Percentiles rank a stretch among this genome's conserved stretches.
Conservation (phyloP, 1,139 yeast genomes). For the Debaryomyces psychrophilus region DNA sequence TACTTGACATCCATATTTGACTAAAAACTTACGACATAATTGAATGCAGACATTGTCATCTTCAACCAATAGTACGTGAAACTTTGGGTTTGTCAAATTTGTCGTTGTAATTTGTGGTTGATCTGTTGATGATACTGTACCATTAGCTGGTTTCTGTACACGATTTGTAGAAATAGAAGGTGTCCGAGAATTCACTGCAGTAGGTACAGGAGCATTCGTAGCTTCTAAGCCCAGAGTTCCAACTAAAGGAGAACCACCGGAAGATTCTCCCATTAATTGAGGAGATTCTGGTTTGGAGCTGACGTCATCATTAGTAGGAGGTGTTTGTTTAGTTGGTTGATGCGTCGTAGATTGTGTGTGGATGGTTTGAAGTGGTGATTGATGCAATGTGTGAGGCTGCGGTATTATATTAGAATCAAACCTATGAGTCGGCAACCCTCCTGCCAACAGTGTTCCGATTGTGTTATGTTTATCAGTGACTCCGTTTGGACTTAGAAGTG, state of each 20-base stretch:
- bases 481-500: conserved; percentile 14
- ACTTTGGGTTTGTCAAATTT: conserved; percentile 45
- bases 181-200: conserved; percentile 11
- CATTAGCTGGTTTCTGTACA: conserved; percentile 3
- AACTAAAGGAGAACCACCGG: conserved; percentile 8
- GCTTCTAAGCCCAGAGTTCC: conserved; percentile 2
- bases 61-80: conserved; percentile 80
- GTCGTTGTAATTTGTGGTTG: conserved; percentile 29
- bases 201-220: conserved; percentile 5
- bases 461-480: conserved; percentile 7
- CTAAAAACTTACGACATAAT: conserved; percentile 73
- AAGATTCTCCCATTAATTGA: conserved; percentile 1
- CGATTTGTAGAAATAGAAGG: conserved; percentile 9
- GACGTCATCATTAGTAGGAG: conserved; percentile 10
- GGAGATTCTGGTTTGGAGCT: conserved; percentile 12
- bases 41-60: conserved; percentile 86
- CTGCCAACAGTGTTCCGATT: not conserved
- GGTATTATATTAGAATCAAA: conserved; percentile 2
- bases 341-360: not conserved
- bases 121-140: not conserved
- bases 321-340: conserved; percentile 8
- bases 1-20: conserved; percentile 88
- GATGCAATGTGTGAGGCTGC: conserved; percentile 3
- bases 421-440: conserved; percentile 2
- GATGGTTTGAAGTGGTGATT: conserved; percentile 9